Evolutionary conservation across 2,329 filamentous ascomycete genomes (phyloP), one percentile per base, ranked within the genome.

Genomic region (Chaetomium sp.): DNA sequence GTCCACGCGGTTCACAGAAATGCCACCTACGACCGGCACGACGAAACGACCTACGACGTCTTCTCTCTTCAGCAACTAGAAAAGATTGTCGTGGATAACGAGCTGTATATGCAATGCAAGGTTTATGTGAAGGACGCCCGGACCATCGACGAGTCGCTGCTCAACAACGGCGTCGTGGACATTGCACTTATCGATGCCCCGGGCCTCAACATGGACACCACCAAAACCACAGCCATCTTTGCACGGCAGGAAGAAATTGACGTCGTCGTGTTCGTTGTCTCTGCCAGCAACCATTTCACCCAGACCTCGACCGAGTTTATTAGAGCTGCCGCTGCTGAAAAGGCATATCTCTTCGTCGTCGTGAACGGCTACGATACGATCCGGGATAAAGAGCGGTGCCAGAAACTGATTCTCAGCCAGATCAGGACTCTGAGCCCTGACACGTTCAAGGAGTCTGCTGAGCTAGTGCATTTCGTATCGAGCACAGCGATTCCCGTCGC

Each of bases 221-320:
- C 97, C 54, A 96, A 98, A 80, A 99, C 95, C 0, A 99, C 95
- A 1, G 95, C 95, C 23, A 91, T 99, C 7, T 99, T 99, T 76
- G 95, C 95, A 27, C 85, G 95, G 64, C 95, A 99, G 75, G 95
- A 99, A 76, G 95, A 99, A 78, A 99, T 99, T 68, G 95, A 99
- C 72, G 95, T 99, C 0, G 95, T 99, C 0, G 93, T 99, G 0
- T 99, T 99, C 72, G 95, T 99, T 38, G 95, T 99, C 5, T 97
- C 93, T 12, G 95, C 95, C 2, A 93, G 94, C 29, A 99, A 99
- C 70, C 95, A 99, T 78, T 98, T 99, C 75, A 99, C 95, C 0
- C 87, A 96, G 62, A 97, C 95, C 0, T 93, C 95, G n/a, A 96
- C 91, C 78, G 95, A 99, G 72, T 99, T 99, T 74, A 97, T 99